Evolutionary conservation across 2,329 filamentous ascomycete genomes (phyloP).

Genomic region (Emergomyces orientalis): DNA sequence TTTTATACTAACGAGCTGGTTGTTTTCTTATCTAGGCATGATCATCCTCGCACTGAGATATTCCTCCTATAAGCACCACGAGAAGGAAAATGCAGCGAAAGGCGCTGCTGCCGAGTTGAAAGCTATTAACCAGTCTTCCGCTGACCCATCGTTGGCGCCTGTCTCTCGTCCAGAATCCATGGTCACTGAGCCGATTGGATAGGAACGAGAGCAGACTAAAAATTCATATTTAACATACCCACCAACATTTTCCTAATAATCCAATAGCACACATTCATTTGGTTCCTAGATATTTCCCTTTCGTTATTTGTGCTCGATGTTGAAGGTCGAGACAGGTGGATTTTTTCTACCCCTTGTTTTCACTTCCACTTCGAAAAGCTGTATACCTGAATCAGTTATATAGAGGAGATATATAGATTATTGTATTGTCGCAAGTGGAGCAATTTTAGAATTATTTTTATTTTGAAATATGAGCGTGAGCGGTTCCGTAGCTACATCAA

Average conservation of each 20-base stretch:
- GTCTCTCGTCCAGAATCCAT: conserved; percentile 6
- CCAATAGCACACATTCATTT: neutral
- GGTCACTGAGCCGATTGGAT: conserved; percentile 12
- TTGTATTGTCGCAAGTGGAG: neutral
- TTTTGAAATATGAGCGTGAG: neutral
- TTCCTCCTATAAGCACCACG: conserved; percentile 32
- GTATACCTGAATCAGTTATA: neutral
- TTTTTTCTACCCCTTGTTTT: neutral
- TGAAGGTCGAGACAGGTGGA: neutral
- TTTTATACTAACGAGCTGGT: conserved; percentile 13
- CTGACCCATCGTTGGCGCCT: conserved; percentile 1
- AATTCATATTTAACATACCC: neutral
- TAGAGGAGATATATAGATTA: neutral
- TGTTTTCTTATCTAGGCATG: conserved; percentile 31
- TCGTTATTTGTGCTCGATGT: neutral
- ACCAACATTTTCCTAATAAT: neutral
- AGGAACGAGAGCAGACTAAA: neutral
- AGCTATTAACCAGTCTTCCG: neutral
- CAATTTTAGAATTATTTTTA: neutral
- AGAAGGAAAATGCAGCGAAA: conserved; percentile 28
- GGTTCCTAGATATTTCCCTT: neutral
- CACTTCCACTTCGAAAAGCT: neutral
- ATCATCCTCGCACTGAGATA: conserved; percentile 41
- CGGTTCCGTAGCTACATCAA: neutral
- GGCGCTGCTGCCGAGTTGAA: conserved; percentile 23